phyloP scores from a whole-genome alignment of 1,139 yeast species.

The Pichia sp. region DNA sequence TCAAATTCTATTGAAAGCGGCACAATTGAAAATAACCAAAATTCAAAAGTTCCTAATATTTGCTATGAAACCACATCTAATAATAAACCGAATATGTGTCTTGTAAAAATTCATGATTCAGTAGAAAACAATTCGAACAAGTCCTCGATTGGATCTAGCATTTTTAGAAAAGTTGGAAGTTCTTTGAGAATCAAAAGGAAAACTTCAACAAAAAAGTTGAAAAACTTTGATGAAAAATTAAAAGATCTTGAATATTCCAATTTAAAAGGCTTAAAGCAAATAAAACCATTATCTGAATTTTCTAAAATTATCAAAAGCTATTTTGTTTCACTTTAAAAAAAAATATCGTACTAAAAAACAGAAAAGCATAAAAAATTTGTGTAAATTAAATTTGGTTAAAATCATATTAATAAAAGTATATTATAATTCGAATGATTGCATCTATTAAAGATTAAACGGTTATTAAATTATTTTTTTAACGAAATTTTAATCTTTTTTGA shows the following conservation, averaged over 20 bases:
- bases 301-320: background rate
- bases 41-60: background rate
- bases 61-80: background rate
- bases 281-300: background rate
- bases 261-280: background rate
- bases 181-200: background rate
- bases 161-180: background rate
- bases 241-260: background rate
- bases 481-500: conserved; percentile 5
- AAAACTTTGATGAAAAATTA: background rate
- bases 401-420: no score
- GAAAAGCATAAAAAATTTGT: background rate
- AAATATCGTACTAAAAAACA: no score
- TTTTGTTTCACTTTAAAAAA: background rate
- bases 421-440: no score
- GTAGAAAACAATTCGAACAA: background rate
- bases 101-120: background rate
- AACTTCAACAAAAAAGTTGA: background rate
- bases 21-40: background rate
- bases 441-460: no score
- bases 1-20: background rate
- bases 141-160: background rate
- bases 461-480: conserved; percentile 4
- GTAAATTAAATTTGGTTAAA: no score
- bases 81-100: background rate